A percentile compares a stretch with the other conserved stretches of the same genome.
Conservation (phyloP, 768 basidiomycete genomes). For the Lactarius quietus region DNA sequence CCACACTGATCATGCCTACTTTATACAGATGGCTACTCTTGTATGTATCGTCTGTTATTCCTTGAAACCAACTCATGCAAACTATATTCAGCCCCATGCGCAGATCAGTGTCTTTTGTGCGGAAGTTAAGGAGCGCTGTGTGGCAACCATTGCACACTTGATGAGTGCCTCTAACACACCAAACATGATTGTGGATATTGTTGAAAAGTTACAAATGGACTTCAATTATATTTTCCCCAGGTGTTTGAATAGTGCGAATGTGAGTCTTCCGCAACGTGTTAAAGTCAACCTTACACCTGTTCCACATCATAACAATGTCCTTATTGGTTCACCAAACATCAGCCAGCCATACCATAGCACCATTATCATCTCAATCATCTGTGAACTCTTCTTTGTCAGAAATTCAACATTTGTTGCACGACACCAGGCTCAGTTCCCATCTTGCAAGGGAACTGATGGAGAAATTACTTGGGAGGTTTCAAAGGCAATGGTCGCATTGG, state of each 20-base stretch:
- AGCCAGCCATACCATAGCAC: background rate
- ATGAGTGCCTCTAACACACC: too few relatives aligned
- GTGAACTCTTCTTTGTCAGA: background rate
- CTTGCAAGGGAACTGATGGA: background rate
- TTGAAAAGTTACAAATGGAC: background rate
- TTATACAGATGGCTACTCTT: too few relatives aligned
- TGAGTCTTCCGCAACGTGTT: background rate
- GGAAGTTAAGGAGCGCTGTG: too few relatives aligned
- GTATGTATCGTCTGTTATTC: too few relatives aligned
- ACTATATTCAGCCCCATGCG: too few relatives aligned
- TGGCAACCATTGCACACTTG: too few relatives aligned
- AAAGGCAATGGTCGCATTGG: background rate
- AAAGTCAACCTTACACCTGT: background rate
- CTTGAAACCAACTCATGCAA: too few relatives aligned
- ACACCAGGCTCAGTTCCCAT: background rate
- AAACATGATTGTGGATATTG: background rate
- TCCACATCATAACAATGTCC: background rate
- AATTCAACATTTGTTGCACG: background rate
- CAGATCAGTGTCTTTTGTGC: too few relatives aligned
- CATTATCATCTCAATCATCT: background rate
- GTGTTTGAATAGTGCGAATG: background rate
- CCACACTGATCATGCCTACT: too few relatives aligned
- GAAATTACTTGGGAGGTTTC: background rate
- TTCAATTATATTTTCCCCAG: background rate
- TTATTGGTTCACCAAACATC: rapidly evolving